Conservation (phyloP, 768 basidiomycete species). For the Kwoniella europaea region DNA sequence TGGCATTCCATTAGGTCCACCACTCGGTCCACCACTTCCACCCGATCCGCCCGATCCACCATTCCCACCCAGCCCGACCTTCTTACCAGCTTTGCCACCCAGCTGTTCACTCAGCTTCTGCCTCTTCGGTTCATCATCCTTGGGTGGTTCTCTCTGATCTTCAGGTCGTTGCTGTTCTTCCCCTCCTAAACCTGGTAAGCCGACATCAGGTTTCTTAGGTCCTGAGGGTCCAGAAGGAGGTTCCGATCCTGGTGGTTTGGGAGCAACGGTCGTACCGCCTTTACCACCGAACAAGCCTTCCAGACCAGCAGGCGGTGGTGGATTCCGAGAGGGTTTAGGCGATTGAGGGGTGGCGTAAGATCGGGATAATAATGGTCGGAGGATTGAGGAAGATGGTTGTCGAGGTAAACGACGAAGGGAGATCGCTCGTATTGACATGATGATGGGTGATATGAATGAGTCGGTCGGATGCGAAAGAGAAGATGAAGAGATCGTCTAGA, state of each 20-base stretch:
- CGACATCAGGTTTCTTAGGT: constrained; percentile 48
- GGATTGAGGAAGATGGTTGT: constrained; percentile 9
- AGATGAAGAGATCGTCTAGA: not conserved
- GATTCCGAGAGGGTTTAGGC: constrained; percentile 39
- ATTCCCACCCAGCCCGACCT: constrained; percentile 45
- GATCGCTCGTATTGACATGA: constrained; percentile 45
- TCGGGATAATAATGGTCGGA: constrained; percentile 33
- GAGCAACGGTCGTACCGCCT: constrained; percentile 42
- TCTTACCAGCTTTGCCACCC: constrained; percentile 41
- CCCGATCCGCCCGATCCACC: constrained; percentile 42
- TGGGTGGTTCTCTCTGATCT: constrained; percentile 30
- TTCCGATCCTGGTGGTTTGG: constrained; percentile 46
- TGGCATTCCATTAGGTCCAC: constrained; percentile 34
- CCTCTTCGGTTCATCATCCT: constrained; percentile 33
- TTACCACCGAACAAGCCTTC: constrained; percentile 45
- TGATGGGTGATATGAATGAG: constrained; percentile 6
- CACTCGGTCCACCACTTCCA: constrained; percentile 38
- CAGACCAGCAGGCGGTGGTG: constrained; percentile 47
- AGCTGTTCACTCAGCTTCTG: constrained; percentile 42
- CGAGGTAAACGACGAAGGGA: constrained; percentile 36
- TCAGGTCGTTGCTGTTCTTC: constrained; percentile 20
- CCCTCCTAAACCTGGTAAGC: constrained; percentile 30
- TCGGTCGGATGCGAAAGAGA: not conserved
- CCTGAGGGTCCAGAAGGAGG: constrained; percentile 44
- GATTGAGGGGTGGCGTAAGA: constrained; percentile 43